Evolutionary conservation across 2,329 filamentous ascomycete species (phyloP).

Genomic region (Shiraia bambusicola): DNA sequence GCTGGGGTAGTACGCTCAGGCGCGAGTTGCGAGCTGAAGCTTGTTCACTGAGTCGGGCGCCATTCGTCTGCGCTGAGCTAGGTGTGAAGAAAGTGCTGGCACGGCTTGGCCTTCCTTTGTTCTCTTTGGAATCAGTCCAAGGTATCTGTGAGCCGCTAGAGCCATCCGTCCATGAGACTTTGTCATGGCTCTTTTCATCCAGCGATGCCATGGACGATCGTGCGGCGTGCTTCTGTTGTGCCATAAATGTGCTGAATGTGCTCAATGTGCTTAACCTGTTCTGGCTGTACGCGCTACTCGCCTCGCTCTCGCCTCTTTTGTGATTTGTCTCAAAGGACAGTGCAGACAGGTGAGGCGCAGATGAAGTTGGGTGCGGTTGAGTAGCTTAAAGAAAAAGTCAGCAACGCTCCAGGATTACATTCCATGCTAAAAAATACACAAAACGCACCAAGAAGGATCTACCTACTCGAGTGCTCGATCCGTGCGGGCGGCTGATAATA

Average conservation of each 20-base stretch:
- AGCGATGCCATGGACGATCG: conserved; percentile 18
- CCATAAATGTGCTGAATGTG: conserved; percentile 19
- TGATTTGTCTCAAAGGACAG: conserved; percentile 27
- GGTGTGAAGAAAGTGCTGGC: conserved; percentile 22
- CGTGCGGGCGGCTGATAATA: conserved; percentile 19
- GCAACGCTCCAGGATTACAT: conserved; percentile 25
- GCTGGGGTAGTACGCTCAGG: not conserved
- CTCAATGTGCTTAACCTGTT: conserved; percentile 26
- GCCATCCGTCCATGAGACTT: conserved; percentile 17
- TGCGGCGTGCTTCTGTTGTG: conserved; percentile 13
- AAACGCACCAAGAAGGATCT: conserved; percentile 26
- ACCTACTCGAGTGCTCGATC: conserved; percentile 36
- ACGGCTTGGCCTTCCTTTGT: conserved; percentile 15
- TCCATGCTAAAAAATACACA: conserved; percentile 28
- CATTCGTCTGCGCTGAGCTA: conserved; percentile 13
- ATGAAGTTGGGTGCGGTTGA: conserved; percentile 20
- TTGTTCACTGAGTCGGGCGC: conserved; percentile 32
- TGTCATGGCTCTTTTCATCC: conserved; percentile 17
- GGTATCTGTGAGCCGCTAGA: conserved; percentile 24
- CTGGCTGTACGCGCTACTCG: conserved; percentile 40
- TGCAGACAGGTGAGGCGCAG: conserved; percentile 17
- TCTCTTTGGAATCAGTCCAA: conserved; percentile 13
- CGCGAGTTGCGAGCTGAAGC: not conserved
- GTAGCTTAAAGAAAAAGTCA: conserved; percentile 29
- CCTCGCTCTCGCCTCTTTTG: conserved; percentile 32